These are phyloP conservation scores for Nothophytophthora sp. DNA, from an alignment of 352 stramenopile genomes.

Conservation along the genomic window DNA sequence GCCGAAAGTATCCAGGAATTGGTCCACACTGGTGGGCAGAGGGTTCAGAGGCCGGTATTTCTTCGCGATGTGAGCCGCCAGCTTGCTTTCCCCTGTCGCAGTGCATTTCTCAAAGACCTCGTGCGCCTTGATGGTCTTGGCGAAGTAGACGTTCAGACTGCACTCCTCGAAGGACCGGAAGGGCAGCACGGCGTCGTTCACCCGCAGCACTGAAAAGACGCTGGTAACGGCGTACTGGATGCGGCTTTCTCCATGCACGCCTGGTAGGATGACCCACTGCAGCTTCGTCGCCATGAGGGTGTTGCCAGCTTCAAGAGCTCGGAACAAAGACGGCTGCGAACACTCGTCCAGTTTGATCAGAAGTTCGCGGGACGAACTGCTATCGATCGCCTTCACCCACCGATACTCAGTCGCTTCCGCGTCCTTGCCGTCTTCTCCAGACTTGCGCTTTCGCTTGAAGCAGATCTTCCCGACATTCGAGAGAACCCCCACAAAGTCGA, in stretches of 20 bases:
- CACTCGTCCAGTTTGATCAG: slow-evolving; percentile 42
- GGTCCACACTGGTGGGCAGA: slow-evolving; percentile 15
- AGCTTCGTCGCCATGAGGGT: slow-evolving; percentile 63
- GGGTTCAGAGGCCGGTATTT: slow-evolving; percentile 30
- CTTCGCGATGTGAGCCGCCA: slow-evolving; percentile 22
- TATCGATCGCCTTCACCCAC: slow-evolving; percentile 71
- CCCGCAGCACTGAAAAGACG: slow-evolving; percentile 36
- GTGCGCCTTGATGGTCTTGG: slow-evolving; percentile 25
- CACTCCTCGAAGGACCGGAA: slow-evolving; percentile 46
- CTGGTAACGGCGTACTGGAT: slow-evolving; percentile 52
- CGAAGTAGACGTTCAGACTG: slow-evolving; percentile 35
- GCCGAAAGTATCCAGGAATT: slow-evolving; percentile 27
- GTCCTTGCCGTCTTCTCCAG: background rate
- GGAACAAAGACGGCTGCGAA: slow-evolving; percentile 50
- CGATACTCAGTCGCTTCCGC: slow-evolving; percentile 32
- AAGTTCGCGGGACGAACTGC: slow-evolving; percentile 44
- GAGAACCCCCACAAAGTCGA: slow-evolving; percentile 69
- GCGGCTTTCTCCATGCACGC: background rate
- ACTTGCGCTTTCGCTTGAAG: slow-evolving; percentile 28
- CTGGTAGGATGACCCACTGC: slow-evolving; percentile 31
- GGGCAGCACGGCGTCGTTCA: slow-evolving; percentile 31
- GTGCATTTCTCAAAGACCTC: slow-evolving; percentile 9
- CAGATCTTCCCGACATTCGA: slow-evolving; percentile 51
- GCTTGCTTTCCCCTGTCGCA: slow-evolving; percentile 19
- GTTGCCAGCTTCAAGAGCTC: slow-evolving; percentile 46